Percentiles rank a stretch among this genome's conserved stretches.
Evolutionary conservation across 2,329 filamentous ascomycete genomes (phyloP).

Genomic region (Daldinia eschscholtzii): DNA sequence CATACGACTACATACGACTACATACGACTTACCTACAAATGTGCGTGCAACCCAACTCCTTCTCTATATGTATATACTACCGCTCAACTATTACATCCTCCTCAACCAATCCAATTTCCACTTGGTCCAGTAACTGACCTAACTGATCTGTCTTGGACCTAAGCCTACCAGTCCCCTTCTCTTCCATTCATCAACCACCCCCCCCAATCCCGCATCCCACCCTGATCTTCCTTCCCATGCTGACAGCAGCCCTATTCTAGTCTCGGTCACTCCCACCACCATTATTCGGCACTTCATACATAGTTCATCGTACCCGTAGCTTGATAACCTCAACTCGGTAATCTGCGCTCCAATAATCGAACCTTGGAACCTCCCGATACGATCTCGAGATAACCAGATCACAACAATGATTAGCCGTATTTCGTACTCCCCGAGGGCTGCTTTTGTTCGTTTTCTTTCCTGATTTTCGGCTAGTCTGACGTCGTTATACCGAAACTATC

Average conservation of each 20-base stretch:
- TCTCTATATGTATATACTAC: constrained; percentile 17
- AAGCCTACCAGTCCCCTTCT: constrained; percentile 26
- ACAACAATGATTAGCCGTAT: constrained; percentile 69
- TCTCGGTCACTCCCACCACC: constrained; percentile 39
- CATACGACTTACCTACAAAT: constrained; percentile 12
- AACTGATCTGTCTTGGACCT: constrained; percentile 19
- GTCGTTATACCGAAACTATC: constrained; percentile 43
- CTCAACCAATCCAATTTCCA: constrained; percentile 28
- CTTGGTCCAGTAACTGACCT: constrained; percentile 28
- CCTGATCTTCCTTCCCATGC: constrained; percentile 41
- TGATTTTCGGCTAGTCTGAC: constrained; percentile 58
- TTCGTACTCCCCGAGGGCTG: constrained; percentile 64
- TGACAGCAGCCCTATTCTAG: constrained; percentile 48
- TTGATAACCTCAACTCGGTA: constrained; percentile 30
- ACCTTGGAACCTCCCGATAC: constrained; percentile 48
- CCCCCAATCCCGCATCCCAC: constrained; percentile 37
- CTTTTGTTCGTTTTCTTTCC: constrained; percentile 67
- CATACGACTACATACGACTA: neutral
- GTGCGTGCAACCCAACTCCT: constrained; percentile 41
- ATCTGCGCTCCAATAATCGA: constrained; percentile 36
- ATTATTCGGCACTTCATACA: constrained; percentile 36
- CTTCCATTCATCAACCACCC: constrained; percentile 22
- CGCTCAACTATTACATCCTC: constrained; percentile 20
- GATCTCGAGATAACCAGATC: constrained; percentile 54
- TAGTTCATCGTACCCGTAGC: constrained; percentile 24